Base-by-base conservation (phyloP, 495 filamentous ascomycete species). In the Daldinia vernicosa region DNA sequence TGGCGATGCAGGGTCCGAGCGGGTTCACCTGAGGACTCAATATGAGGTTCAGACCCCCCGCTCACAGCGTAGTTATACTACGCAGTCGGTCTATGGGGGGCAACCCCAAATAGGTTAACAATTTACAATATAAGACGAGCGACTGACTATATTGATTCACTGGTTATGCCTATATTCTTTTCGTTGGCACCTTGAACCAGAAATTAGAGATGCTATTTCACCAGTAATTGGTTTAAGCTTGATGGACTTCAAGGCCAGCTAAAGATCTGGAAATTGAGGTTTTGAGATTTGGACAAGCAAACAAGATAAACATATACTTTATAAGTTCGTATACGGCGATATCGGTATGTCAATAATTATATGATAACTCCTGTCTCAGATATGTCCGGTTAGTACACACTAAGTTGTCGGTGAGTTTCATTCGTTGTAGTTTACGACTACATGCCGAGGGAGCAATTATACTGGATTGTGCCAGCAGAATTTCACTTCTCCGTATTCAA, bases 51-150 rank as follows among this genome's bases (percentile, higher is more conserved):
- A 50, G 40, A 51, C 60, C n/a, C 28, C 30, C 11, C n/a, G 27
- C 0, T 24, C 19, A 11, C 28, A 63, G 47, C 60, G 51, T 3
- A 63, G 45, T 37, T 63, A 63, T 63, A 53, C 60, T 9, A 63
- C 60, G 14, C 60, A 63, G 19, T 53, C 60, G 7, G 60, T 52
- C 4, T 63, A 63, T 39, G 45, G 45, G 3, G 32, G 27, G 1
- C 60, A 63, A 14, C 17, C 27, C 1, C 47, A 63, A 27, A 17
- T 9, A 59, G 11, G 15, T 32, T 43, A 28, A 24, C 7, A 26
- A 28, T 7, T 1, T 28, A 15, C 2, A 30, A 22, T 2, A n/a
- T 52, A 52, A 4, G 24, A 15, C 12, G 30, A 15, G 24, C 19
- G 11, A 28, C 2, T 28, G 8, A 2, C 2, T 11, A 47, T 47